Percentiles rank a stretch among this genome's conserved stretches.
phyloP scores from a whole-genome alignment of 1,139 yeast species.

The Torulaspora globosa region DNA sequence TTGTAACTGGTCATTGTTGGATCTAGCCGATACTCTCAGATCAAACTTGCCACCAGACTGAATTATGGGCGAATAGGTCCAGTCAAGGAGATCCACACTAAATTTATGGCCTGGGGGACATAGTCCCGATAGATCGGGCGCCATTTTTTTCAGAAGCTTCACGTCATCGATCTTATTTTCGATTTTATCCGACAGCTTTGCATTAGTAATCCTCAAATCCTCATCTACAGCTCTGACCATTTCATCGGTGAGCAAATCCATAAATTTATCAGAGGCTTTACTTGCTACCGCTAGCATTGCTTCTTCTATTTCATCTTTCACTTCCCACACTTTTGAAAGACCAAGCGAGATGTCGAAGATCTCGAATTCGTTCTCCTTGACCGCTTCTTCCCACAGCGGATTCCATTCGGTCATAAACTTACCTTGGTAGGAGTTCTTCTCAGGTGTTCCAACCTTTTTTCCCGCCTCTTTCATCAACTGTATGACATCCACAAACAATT shows the following conservation, averaged over 20 bases:
- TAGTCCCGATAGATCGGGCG: slow-evolving; percentile 46
- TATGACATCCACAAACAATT: slow-evolving; percentile 58
- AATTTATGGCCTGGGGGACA: slow-evolving; percentile 51
- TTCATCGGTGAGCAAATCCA: slow-evolving; percentile 81
- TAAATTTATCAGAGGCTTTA: slow-evolving; percentile 71
- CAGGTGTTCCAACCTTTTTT: slow-evolving; percentile 53
- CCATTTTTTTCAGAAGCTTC: slow-evolving; percentile 62
- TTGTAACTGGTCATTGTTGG: slow-evolving; percentile 59
- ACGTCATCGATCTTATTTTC: slow-evolving; percentile 79
- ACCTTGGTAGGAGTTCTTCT: slow-evolving; percentile 76
- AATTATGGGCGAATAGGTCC: slow-evolving; percentile 91
- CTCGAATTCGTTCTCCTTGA: slow-evolving; percentile 40
- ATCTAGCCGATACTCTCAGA: slow-evolving; percentile 77
- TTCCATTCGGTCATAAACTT: slow-evolving; percentile 80
- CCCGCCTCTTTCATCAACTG: slow-evolving; percentile 46
- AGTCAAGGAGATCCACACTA: slow-evolving; percentile 75
- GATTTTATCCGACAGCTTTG: slow-evolving; percentile 67
- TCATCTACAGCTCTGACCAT: slow-evolving; percentile 87
- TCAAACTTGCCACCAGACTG: slow-evolving; percentile 88
- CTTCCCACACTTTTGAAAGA: slow-evolving; percentile 58
- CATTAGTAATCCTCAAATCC: slow-evolving; percentile 70
- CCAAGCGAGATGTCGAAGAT: slow-evolving; percentile 56
- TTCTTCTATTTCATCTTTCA: slow-evolving; percentile 78
- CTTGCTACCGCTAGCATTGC: slow-evolving; percentile 65
- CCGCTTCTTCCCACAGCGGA: slow-evolving; percentile 48